Evolutionary conservation across 176 grass and related monocot genomes (phyloP).

Genomic region (Carex myosuroides): DNA sequence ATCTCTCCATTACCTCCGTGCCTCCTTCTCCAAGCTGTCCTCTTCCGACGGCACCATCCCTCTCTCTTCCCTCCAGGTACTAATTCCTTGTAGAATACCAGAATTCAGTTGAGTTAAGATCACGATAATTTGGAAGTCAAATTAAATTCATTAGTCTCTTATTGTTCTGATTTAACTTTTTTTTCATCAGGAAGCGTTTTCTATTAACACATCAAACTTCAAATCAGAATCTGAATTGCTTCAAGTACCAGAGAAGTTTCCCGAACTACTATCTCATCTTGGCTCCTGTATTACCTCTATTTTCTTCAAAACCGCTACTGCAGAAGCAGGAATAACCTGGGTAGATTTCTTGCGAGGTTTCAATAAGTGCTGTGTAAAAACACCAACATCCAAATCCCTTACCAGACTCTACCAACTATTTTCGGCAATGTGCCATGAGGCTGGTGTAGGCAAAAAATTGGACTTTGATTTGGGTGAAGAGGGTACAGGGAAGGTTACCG

Average conservation of each 20-base stretch:
- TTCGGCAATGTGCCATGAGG: conserved; percentile 34
- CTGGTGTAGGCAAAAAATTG: conserved; percentile 31
- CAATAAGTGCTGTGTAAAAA: conserved; percentile 75
- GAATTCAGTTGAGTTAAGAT: not conserved
- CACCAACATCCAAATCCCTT: conserved; percentile 47
- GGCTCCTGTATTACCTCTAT: conserved; percentile 49
- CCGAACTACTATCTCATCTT: conserved; percentile 29
- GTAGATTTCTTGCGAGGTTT: conserved; percentile 58
- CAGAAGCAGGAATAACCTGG: conserved; percentile 25
- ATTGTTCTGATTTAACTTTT: not conserved
- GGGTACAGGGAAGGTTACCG: conserved; percentile 46
- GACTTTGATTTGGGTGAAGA: conserved; percentile 33
- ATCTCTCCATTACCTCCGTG: conserved; percentile 46
- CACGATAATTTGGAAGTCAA: not conserved
- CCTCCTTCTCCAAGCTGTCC: conserved; percentile 46
- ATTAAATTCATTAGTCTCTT: not conserved
- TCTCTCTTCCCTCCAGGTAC: conserved; percentile 41
- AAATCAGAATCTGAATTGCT: conserved; percentile 36
- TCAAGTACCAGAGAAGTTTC: conserved; percentile 32
- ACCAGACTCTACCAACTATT: conserved; percentile 55
- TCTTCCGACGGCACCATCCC: conserved; percentile 16
- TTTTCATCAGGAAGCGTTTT: conserved; percentile 25
- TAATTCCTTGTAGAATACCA: not conserved
- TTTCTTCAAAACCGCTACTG: conserved; percentile 28
- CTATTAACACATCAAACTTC: conserved; percentile 27